Conservation (phyloP, 2,329 filamentous ascomycete genomes). For the Plenodomus biglobosus region DNA sequence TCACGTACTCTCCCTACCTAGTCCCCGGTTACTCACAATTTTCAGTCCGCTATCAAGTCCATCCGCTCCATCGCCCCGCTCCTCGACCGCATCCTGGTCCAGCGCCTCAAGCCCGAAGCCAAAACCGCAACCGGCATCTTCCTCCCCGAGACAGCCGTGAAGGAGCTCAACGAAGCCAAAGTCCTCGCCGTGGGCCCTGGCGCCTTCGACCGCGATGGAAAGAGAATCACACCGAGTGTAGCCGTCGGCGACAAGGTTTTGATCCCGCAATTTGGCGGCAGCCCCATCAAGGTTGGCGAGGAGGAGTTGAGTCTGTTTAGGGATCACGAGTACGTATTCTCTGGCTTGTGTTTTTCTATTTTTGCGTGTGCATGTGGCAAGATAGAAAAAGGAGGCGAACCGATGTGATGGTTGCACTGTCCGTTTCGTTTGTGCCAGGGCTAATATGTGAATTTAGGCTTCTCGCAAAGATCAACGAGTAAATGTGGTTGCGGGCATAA, state of each 20-base stretch:
- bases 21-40: background rate
- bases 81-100: conserved; percentile 95
- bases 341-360: background rate
- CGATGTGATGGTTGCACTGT: no score
- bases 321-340: conserved; percentile 84
- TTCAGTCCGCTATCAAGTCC: conserved; percentile 72
- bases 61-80: conserved; percentile 94
- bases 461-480: conserved; percentile 99
- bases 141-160: conserved; percentile 93
- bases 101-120: conserved; percentile 94
- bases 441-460: conserved; percentile 61
- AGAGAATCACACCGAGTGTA: conserved; percentile 83
- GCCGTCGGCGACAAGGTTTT: conserved; percentile 84
- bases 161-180: conserved; percentile 97
- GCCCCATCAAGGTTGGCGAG: conserved; percentile 94
- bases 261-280: conserved; percentile 94
- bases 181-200: conserved; percentile 95
- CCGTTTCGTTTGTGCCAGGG: no score
- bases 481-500: conserved; percentile 34
- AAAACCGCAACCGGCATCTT: conserved; percentile 98
- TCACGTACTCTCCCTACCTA: background rate
- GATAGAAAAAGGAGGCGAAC: no score
- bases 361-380: background rate
- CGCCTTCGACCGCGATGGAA: conserved; percentile 81
- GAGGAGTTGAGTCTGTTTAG: conserved; percentile 96